phyloP scores from a whole-genome alignment of 1,284 basidiomycete species.

The Agroathelia rolfsii region DNA sequence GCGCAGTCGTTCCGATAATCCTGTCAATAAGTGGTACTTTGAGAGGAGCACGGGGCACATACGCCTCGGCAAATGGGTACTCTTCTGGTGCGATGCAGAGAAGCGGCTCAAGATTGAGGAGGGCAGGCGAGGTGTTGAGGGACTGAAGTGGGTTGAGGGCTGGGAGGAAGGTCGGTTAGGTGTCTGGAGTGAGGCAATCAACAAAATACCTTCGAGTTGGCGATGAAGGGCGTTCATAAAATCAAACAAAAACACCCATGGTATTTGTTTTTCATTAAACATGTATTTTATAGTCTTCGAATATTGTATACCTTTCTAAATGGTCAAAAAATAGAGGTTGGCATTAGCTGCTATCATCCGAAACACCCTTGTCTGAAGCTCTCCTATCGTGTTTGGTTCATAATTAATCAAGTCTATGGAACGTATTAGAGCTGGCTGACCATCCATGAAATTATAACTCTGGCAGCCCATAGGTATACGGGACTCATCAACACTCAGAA shows the following conservation, averaged over 20 bases:
- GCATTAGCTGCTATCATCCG: too few relatives aligned
- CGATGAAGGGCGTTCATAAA: slow-evolving; percentile 19
- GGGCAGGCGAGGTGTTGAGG: slow-evolving; percentile 46
- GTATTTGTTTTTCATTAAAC: slow-evolving; percentile 9
- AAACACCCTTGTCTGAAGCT: too few relatives aligned
- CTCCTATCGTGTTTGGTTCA: too few relatives aligned
- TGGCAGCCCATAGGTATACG: too few relatives aligned
- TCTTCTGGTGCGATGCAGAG: slow-evolving; percentile 99
- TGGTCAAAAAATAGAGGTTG: too few relatives aligned
- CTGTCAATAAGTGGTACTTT: slow-evolving; percentile 99
- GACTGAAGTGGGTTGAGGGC: slow-evolving; percentile 67
- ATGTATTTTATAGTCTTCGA: slow-evolving; percentile 3
- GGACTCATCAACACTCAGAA: too few relatives aligned
- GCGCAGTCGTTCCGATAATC: slow-evolving; percentile 88
- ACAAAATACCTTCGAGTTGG: slow-evolving; percentile 80
- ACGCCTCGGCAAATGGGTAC: slow-evolving; percentile 74
- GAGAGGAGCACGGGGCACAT: slow-evolving; percentile 91
- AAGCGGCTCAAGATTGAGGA: slow-evolving; percentile 62
- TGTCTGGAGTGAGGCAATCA: slow-evolving; percentile 67
- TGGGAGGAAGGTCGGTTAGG: slow-evolving; percentile 75
- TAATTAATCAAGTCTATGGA: too few relatives aligned
- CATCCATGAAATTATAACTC: too few relatives aligned
- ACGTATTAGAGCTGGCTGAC: too few relatives aligned
- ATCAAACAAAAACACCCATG: slow-evolving; percentile 11
- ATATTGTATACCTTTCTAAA: background rate